A percentile compares a stretch with the other conserved stretches of the same genome.
Evolutionary conservation across 352 stramenopile species (phyloP).

Genomic region (Phytophthora pinifolia): DNA sequence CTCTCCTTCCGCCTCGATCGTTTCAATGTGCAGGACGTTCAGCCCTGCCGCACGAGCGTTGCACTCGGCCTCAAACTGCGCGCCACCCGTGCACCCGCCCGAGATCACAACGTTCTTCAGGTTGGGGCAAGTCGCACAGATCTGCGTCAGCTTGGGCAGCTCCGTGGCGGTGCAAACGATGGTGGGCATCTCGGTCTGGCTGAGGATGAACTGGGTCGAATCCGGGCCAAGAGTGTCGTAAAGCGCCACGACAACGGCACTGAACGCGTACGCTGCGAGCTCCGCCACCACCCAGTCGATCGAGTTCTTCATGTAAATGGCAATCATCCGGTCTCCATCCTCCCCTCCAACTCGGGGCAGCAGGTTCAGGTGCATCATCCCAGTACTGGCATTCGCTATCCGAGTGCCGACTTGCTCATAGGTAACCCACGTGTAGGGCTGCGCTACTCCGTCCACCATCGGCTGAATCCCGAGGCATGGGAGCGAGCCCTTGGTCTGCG

Average conservation of each 20-base stretch:
- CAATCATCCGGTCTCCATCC: slow-evolving; percentile 73
- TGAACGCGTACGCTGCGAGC: slow-evolving; percentile 66
- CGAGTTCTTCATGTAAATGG: slow-evolving; percentile 97
- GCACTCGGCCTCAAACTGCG: slow-evolving; percentile 36
- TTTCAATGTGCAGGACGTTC: slow-evolving; percentile 39
- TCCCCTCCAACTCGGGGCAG: slow-evolving; percentile 38
- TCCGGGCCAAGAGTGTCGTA: slow-evolving; percentile 83
- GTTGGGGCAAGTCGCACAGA: slow-evolving; percentile 38
- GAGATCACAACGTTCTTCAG: slow-evolving; percentile 53
- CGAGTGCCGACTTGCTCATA: slow-evolving; percentile 51
- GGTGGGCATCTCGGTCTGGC: slow-evolving; percentile 69
- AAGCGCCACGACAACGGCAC: slow-evolving; percentile 51
- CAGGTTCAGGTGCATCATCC: slow-evolving; percentile 48
- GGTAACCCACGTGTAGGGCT: slow-evolving; percentile 56
- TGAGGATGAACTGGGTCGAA: slow-evolving; percentile 73
- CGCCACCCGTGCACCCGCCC: slow-evolving; percentile 27
- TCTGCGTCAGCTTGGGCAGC: slow-evolving; percentile 45
- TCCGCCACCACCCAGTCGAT: slow-evolving; percentile 95
- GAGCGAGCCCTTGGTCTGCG: slow-evolving; percentile 23
- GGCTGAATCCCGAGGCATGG: slow-evolving; percentile 48
- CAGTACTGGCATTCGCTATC: slow-evolving; percentile 37
- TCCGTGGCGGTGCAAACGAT: slow-evolving; percentile 65
- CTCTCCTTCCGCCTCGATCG: slow-evolving; percentile 43
- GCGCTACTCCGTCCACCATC: slow-evolving; percentile 27
- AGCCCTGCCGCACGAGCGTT: slow-evolving; percentile 34